Evolutionary conservation across 2,329 filamentous ascomycete species (phyloP), one percentile per base, ranked within the genome.

Genomic region (Emericellopsis atlantica): DNA sequence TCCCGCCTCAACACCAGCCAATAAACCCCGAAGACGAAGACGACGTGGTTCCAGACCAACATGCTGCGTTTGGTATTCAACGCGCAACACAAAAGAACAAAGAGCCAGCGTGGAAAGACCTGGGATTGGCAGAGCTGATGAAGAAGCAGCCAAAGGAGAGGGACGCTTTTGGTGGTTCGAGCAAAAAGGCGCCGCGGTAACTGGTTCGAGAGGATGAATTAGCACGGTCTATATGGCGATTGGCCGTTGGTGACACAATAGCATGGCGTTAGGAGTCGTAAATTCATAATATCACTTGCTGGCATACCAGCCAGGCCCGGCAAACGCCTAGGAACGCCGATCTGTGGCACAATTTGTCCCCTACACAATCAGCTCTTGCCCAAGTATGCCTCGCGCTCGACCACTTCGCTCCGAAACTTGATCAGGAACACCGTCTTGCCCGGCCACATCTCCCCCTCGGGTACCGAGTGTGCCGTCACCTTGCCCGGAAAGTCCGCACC

Each of bases 371-470:
- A 70, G 41, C 54, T 62, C 62, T 81, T 78, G 44, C 78, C 81
- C 51, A 94, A 59, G 52, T 87, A 84, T 45, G 81, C 81, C 70
- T 98, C 92, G 57, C 92, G 71, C 67, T 96, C 90, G 59, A 96
- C 68, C 34, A 96, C 90, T 59, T 87, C 84, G n/a, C 79, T 72
- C 48, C 85, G 80, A 58, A 98, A 98, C 62, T 90, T 88, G 55
- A 98, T 80, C 58, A 98, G 61, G 57, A 95, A 98, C 26, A 98
- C 89, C 35, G 92, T 98, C 68, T 92, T 86, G 29, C 85, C 86
- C 0, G 92, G 92, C 89, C 90, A 96, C 78, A 96, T 81, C 54
- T 90, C 86, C 48, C 80, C 74, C 58, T 73, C 74, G 12, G 63
- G 65, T 52, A 83, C 79, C 46, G 79, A 87, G 59, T 98, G 92